phyloP scores from a whole-genome alignment of 2,329 filamentous ascomycete species.

The Samsoniella hepiali region DNA sequence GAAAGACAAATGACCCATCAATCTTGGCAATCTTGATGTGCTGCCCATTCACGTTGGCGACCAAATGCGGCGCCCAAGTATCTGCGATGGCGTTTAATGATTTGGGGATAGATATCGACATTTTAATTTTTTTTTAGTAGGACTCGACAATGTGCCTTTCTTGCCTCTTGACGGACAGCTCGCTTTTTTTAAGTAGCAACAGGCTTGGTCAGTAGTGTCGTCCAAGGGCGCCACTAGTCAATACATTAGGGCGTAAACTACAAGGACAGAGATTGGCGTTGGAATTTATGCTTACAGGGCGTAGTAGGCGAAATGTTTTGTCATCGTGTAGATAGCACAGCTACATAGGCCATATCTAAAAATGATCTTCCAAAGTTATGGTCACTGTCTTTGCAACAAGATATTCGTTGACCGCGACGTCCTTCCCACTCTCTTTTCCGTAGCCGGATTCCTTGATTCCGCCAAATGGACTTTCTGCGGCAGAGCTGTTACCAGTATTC shows the following conservation, averaged over 20 bases:
- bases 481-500: slow-evolving; percentile 39
- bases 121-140: neutral
- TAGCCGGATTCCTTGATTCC: slow-evolving; percentile 48
- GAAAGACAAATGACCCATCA: slow-evolving; percentile 39
- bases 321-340: too few relatives aligned
- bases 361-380: slow-evolving; percentile 39
- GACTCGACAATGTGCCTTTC: neutral
- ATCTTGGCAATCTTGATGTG: slow-evolving; percentile 41
- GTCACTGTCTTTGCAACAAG: slow-evolving; percentile 46
- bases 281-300: neutral
- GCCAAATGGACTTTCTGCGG: slow-evolving; percentile 45
- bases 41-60: slow-evolving; percentile 35
- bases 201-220: neutral
- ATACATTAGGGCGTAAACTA: neutral
- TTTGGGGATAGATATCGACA: slow-evolving; percentile 25
- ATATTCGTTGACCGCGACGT: slow-evolving; percentile 46
- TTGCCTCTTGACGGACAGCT: neutral
- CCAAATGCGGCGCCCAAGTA: slow-evolving; percentile 31
- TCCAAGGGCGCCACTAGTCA: neutral
- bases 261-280: neutral
- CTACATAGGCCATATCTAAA: slow-evolving; percentile 21
- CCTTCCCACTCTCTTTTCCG: slow-evolving; percentile 47
- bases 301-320: too few relatives aligned
- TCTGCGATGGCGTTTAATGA: slow-evolving; percentile 29
- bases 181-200: neutral